Evolutionary conservation across 2,329 filamentous ascomycete genomes (phyloP).

Genomic region (Bipolaris victoriae): DNA sequence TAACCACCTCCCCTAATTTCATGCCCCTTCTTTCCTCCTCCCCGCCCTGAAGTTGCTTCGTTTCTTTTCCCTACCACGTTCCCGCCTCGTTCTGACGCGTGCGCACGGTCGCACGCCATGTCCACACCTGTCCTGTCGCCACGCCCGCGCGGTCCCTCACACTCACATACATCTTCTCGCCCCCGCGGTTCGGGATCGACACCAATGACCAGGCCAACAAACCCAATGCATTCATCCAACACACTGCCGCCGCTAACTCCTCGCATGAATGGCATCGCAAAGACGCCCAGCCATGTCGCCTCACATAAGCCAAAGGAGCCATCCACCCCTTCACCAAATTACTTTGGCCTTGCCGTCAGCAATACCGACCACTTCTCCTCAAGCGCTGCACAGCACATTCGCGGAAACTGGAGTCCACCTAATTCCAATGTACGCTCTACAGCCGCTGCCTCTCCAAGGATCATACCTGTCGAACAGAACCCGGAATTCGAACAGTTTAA

Average conservation of each 20-base stretch:
- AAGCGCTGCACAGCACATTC: conserved; percentile 62
- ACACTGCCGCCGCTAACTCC: conserved; percentile 37
- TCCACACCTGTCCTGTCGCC: conserved; percentile 46
- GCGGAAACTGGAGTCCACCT: conserved; percentile 76
- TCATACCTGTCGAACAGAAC: conserved; percentile 75
- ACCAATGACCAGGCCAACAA: conserved; percentile 38
- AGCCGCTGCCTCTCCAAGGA: conserved; percentile 69
- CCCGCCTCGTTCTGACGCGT: conserved; percentile 22
- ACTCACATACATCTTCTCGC: conserved; percentile 36
- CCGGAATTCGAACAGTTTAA: conserved; percentile 82
- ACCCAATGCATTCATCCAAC: conserved; percentile 32
- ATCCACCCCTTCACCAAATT: conserved; percentile 72
- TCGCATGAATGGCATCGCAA: conserved; percentile 43
- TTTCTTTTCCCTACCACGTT: conserved; percentile 11
- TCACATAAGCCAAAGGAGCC: conserved; percentile 35
- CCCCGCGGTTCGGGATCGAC: conserved; percentile 33
- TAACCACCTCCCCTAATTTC: conserved; percentile 23
- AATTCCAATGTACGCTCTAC: conserved; percentile 75
- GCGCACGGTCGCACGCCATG: conserved; percentile 30
- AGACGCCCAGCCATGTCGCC: conserved; percentile 38
- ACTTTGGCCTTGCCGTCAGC: conserved; percentile 77
- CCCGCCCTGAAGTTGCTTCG: conserved; percentile 14
- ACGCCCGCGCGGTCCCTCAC: conserved; percentile 38
- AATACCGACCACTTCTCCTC: conserved; percentile 68
- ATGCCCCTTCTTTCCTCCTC: conserved; percentile 31